Evolutionary conservation across 2,329 filamentous ascomycete genomes (phyloP), one percentile per base, ranked within the genome.

Genomic region (Colletotrichum orchidophilum): DNA sequence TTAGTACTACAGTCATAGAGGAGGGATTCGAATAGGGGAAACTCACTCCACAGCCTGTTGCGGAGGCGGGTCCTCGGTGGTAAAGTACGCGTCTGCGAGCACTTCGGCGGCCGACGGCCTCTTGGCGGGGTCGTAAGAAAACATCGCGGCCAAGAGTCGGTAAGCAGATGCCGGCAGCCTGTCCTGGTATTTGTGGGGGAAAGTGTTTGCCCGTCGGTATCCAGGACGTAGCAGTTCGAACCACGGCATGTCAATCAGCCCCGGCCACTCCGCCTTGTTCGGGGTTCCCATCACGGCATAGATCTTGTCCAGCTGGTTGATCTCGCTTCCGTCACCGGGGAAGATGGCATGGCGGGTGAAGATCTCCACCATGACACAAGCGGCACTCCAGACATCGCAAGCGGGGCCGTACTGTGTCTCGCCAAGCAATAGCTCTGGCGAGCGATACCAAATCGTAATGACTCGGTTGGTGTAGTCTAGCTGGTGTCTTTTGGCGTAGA

Each of bases 401-500:
- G 94, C 94, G 0, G 94, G 93, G 5, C 93, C 94, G 78, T 98
- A 98, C 76, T 94, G 91, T 5, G 95, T 97, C 81, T 97, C 95
- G 7, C 95, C 95, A 1, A 97, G 87, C 0, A 97, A 85, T n/a
- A 98, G 87, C 80, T 98, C 95, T 0, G 95, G 95, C 0, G 94
- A 94, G 4, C 95, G 90, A 80, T 98, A 98, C 97, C 97, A 99
- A 75, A 99, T 98, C 2, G 96, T 99, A 79, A 99, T 97, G 76
- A 99, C 97, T 42, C 96, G 93, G 79, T 99, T 99, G 1, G 96
- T 99, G 81, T 99, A 99, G 80, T 99, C 96, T 57, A 97, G 88
- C 80, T 96, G 94, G 72, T 93, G 91, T 60, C 93, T 92, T 80
- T 99, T 99, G 39, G 95, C 94, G 78, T 97, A 99, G 82, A 99